These are phyloP conservation scores for Antitrichia curtipendula DNA, from an alignment of 225 moss, liverwort and hornwort species.

Conservation along the genomic window DNA sequence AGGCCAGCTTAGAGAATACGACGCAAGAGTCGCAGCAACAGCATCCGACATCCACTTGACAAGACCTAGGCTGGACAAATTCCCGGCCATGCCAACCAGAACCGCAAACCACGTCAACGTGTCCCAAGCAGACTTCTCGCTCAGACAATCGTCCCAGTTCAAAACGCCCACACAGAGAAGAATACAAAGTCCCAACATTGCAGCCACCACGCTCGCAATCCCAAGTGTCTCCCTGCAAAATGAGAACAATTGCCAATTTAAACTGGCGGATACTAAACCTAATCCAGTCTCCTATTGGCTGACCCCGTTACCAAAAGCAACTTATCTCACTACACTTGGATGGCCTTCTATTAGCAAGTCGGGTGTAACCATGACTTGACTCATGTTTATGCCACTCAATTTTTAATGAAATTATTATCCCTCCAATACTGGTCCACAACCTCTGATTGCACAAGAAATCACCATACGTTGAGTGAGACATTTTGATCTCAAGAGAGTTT, in stretches of 20 bases:
- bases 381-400: not conserved
- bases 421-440: not conserved
- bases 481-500: not conserved
- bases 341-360: not conserved
- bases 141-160: slow-evolving; percentile 95
- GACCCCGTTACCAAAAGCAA: not conserved
- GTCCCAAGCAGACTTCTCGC: slow-evolving; percentile 97
- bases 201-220: slow-evolving; percentile 90
- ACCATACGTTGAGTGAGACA: not conserved
- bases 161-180: slow-evolving; percentile 79
- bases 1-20: slow-evolving; percentile 80
- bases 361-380: not conserved
- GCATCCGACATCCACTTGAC: slow-evolving; percentile 89
- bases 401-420: not conserved
- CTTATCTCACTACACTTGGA: not conserved
- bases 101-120: slow-evolving; percentile 99
- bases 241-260: not conserved
- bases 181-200: slow-evolving; percentile 92
- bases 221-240: slow-evolving; percentile 68
- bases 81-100: slow-evolving; percentile 90
- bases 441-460: not conserved
- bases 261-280: not conserved
- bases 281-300: not conserved
- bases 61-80: slow-evolving; percentile 76
- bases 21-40: slow-evolving; percentile 64